Evolutionary conservation across 2,329 filamentous ascomycete species (phyloP).

Genomic region (Cytospora piceae): DNA sequence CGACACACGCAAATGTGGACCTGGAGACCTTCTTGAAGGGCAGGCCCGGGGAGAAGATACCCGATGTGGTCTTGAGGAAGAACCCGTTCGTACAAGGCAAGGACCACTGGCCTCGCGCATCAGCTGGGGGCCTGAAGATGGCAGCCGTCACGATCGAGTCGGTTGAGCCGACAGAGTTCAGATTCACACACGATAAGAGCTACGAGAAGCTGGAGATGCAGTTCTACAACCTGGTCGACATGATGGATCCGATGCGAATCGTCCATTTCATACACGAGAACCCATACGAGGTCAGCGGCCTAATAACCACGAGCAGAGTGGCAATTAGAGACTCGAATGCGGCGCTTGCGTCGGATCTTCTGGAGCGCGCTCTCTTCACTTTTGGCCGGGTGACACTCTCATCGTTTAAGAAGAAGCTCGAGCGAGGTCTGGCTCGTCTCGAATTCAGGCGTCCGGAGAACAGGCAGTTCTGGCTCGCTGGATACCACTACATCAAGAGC

Average conservation of each 20-base stretch:
- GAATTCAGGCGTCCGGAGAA: slow-evolving; percentile 85
- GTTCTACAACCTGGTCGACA: slow-evolving; percentile 81
- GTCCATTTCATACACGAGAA: slow-evolving; percentile 74
- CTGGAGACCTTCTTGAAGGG: slow-evolving; percentile 59
- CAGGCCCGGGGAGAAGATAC: slow-evolving; percentile 65
- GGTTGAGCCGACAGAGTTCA: slow-evolving; percentile 70
- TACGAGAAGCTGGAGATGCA: slow-evolving; percentile 77
- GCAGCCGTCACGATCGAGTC: slow-evolving; percentile 51
- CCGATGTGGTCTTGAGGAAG: slow-evolving; percentile 71
- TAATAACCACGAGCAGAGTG: slow-evolving; percentile 92
- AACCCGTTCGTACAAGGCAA: slow-evolving; percentile 88
- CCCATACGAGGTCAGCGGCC: slow-evolving; percentile 88
- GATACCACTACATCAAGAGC: slow-evolving; percentile 85
- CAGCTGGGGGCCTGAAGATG: slow-evolving; percentile 85
- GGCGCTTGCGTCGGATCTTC: slow-evolving; percentile 80
- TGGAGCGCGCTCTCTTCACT: slow-evolving; percentile 89
- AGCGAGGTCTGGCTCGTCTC: slow-evolving; percentile 77
- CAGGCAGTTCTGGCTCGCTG: slow-evolving; percentile 88
- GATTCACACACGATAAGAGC: slow-evolving; percentile 71
- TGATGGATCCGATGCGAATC: slow-evolving; percentile 80
- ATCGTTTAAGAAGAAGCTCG: slow-evolving; percentile 75
- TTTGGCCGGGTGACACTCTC: slow-evolving; percentile 89
- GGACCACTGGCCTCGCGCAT: slow-evolving; percentile 81
- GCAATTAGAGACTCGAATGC: slow-evolving; percentile 91
- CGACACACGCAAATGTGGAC: slow-evolving; percentile 46